A percentile compares a stretch with the other conserved stretches of the same genome.
phyloP scores from a whole-genome alignment of 2,329 filamentous ascomycete genomes.

The Colletotrichum noveboracense region DNA sequence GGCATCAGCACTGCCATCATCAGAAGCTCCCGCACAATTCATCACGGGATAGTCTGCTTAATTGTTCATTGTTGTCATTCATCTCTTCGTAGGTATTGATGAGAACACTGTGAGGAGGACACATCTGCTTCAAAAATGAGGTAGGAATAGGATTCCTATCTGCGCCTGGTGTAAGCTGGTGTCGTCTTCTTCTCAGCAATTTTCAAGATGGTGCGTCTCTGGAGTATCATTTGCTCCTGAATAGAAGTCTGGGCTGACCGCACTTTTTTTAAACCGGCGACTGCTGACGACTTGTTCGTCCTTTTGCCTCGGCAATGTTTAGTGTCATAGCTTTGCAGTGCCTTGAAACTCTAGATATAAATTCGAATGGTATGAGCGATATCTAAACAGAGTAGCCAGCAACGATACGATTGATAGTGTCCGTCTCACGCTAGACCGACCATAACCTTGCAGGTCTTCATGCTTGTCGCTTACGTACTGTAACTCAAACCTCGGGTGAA shows the following conservation, averaged over 20 bases:
- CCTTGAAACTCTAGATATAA: no score
- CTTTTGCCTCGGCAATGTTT: background rate
- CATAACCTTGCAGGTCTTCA: no score
- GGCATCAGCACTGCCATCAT: accelerated
- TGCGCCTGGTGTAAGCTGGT: no score
- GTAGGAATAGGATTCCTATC: no score
- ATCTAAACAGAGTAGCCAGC: no score
- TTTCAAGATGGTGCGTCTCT: background rate
- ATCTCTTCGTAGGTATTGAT: background rate
- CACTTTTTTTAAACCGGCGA: background rate
- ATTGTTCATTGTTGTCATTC: background rate
- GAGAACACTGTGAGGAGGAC: background rate
- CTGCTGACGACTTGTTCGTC: accelerated
- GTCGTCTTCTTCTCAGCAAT: background rate
- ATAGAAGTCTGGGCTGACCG: background rate
- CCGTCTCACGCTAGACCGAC: no score
- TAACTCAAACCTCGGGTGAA: no score
- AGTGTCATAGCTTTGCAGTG: background rate
- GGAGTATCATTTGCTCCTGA: background rate
- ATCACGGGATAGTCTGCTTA: accelerated
- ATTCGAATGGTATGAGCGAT: no score
- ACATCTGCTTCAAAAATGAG: no score
- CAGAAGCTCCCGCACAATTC: background rate
- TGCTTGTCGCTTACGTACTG: no score
- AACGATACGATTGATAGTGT: no score